Conservation (phyloP, 768 basidiomycete species). For the Hygrophorus pudorinus region DNA sequence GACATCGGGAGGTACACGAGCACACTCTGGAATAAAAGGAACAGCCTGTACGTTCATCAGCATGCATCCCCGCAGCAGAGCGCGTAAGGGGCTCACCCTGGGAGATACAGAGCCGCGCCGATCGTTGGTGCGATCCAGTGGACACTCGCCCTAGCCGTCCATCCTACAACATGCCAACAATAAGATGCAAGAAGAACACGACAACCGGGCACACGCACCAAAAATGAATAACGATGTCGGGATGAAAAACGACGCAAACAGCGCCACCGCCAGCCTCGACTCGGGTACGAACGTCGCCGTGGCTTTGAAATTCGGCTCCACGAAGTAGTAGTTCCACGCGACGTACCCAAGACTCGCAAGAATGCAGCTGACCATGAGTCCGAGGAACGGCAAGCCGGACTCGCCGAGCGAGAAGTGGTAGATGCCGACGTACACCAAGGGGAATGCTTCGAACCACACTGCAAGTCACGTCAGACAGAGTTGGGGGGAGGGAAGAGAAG, state of each 20-base stretch:
- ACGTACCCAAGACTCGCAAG: constrained; percentile 13
- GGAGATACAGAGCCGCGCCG: constrained; percentile 22
- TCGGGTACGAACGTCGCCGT: constrained; percentile 16
- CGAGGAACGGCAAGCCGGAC: constrained; percentile 22
- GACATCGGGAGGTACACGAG: constrained; percentile 22
- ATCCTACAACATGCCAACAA: background rate
- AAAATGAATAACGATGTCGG: constrained; percentile 25
- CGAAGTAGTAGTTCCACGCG: constrained; percentile 15
- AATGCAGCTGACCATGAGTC: constrained; percentile 13
- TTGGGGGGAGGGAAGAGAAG: background rate
- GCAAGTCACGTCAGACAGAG: constrained; percentile 15
- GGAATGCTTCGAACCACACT: constrained; percentile 26
- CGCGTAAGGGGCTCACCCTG: constrained; percentile 8
- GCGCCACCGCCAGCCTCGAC: constrained; percentile 22
- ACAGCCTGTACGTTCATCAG: constrained; percentile 7
- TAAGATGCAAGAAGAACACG: too few relatives aligned
- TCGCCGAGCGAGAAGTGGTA: constrained; percentile 23
- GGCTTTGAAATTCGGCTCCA: constrained; percentile 11
- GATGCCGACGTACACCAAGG: constrained; percentile 21
- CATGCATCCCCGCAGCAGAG: background rate
- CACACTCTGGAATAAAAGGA: constrained; percentile 20
- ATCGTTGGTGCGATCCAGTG: constrained; percentile 27
- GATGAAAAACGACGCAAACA: constrained; percentile 21
- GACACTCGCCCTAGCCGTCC: constrained; percentile 16
- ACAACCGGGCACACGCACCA: constrained; percentile 12